Evolutionary conservation across 2,329 filamentous ascomycete species (phyloP), one percentile per base, ranked within the genome.

Genomic region (Pseudogymnoascus sp.): DNA sequence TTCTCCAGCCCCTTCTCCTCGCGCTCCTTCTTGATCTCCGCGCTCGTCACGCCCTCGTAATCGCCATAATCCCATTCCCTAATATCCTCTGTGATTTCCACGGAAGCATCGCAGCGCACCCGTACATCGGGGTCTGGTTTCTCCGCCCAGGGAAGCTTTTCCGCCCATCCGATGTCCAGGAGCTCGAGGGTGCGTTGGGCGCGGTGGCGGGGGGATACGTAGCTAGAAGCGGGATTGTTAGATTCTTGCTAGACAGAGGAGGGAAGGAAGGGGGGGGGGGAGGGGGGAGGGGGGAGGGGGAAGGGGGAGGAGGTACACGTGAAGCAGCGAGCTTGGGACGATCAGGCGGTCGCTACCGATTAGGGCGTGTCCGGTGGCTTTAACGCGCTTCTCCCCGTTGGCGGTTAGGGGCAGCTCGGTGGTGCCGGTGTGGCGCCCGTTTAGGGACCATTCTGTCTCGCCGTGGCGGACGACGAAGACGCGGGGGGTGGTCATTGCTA

Each of bases 391-490:
- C 79, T 92, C 89, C 62, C 93, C 93, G 73, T 91, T 89, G 61
- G 81, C 77, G 0, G 93, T 97, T 39, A 97, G 80, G 1, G 91
- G 87, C 3, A 97, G 89, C 72, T 97, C 93, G n/a, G 89, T 90
- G 29, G 80, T 82, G 61, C 92, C 89, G 0, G 93, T 97, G 77
- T 97, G 91, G 62, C 86, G 83, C 63, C 91, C 93, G 69, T 88
- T 88, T 59, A 96, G 85, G 4, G 90, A 96, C 93, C 93, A 97
- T 79, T 96, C 91, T 3, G 93, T 97, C 79, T 97, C 91, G 77
- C 93, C 93, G 73, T 97, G 93, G 70, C 93, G 90, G 74, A 92
- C 78, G 69, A 95, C 85, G 79, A 93, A 93, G 73, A 90, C 86
- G 62, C 90, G 83, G 1, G 90, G 90, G 1, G 87, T 85, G 3